phyloP scores from a whole-genome alignment of 305 asterid species.

The Fraxinus sp. region DNA sequence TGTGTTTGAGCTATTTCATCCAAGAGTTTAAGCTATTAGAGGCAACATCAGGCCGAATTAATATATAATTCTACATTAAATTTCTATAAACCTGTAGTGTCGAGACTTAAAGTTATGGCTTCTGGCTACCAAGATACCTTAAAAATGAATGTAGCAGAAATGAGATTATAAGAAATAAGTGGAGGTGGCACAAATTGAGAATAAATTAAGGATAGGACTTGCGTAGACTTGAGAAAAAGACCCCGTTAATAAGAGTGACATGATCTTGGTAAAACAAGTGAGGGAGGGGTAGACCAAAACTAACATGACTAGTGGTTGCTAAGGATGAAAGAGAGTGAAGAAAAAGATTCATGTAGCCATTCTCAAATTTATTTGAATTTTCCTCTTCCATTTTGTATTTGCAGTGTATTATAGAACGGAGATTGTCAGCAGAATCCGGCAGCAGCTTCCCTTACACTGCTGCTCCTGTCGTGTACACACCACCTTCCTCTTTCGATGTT shows the following conservation, averaged over 20 bases:
- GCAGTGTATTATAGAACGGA: slow-evolving; percentile 71
- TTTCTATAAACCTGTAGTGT: not conserved
- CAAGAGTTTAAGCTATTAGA: not conserved
- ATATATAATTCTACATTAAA: not conserved
- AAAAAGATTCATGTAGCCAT: not conserved
- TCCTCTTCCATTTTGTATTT: slow-evolving; percentile 22
- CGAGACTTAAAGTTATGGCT: not conserved
- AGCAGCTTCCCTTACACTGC: slow-evolving; percentile 75
- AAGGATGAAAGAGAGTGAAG: not conserved
- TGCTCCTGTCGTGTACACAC: slow-evolving; percentile 52
- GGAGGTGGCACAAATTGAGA: not conserved
- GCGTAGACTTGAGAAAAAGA: not conserved
- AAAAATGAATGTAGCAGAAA: too few relatives aligned
- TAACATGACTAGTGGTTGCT: not conserved
- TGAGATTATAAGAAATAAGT: too few relatives aligned
- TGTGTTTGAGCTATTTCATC: not conserved
- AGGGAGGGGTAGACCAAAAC: not conserved
- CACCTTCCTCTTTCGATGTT: slow-evolving; percentile 57
- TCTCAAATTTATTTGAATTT: not conserved
- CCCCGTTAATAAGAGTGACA: not conserved
- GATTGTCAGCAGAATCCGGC: slow-evolving; percentile 41
- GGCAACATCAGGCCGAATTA: not conserved
- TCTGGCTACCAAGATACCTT: not conserved
- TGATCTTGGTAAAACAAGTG: not conserved
- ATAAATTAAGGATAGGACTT: not conserved